Evolutionary conservation across 2,329 filamentous ascomycete genomes (phyloP), one percentile per base, ranked within the genome.

Genomic region (Chalaropsis thielavioides): DNA sequence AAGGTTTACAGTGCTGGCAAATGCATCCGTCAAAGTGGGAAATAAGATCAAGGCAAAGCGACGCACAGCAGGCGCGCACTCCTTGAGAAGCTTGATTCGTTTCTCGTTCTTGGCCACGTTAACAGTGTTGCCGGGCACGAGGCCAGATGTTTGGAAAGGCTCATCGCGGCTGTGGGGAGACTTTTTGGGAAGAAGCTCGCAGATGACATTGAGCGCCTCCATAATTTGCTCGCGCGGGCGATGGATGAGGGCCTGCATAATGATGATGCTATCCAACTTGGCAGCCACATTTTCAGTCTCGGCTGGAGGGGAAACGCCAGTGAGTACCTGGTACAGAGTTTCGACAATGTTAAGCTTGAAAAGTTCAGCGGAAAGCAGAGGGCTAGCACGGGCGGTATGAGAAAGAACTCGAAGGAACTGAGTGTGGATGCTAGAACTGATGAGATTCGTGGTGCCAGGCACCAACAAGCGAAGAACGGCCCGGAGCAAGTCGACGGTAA

Each of bases 211-310:
- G 68, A 99, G 81, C 1, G 95, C 96, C 77, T 99, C 94, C 70
- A 92, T 94, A 19, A 99, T 89, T 75, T 99, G 94, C 70, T 99
- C 95, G 65, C 92, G 86, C 6, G 94, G 94, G 49, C 92, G 86
- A 72, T 97, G 94, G 63, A 99, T 96, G 68, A 99, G 80, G 44
- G 95, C 91, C 76, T 99, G 94, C 95, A 99, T 99, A 71, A 99
- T 94, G 58, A 99, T 84, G 64, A 97, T 92, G 72, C 91, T 96
- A 75, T 97, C 92, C 69, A 97, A 87, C 75, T 95, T 96, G 44
- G 84, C 87, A 38, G 86, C 88, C 66, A 90, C 83, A 73, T 92
- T 86, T 43, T 91, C 86, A 1, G 82, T 86, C 41, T 87, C 89
- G 68, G 80, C 83, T 0, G 94, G 94, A 1, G 94, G 92, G 0